A percentile compares a stretch with the other conserved stretches of the same genome.
phyloP scores from a whole-genome alignment of 78 protist genomes.

The Dictyostelium firmibasis region DNA sequence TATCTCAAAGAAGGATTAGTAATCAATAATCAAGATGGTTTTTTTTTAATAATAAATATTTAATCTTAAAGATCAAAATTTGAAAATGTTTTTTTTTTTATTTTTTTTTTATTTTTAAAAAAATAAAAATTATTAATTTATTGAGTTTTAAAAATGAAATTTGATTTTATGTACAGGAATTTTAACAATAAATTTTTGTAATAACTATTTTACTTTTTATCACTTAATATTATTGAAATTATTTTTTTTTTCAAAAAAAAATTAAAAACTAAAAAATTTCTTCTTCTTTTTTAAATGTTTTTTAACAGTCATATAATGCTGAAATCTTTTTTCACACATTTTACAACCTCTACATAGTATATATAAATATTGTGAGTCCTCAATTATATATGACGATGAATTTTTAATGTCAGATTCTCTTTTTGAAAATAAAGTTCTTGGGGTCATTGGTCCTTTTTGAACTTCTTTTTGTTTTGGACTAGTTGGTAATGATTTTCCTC shows the following conservation, averaged over 20 bases:
- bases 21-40: too few species aligned
- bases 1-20: too few species aligned
- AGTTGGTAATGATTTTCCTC: background rate
- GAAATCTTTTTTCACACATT: background rate
- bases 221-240: background rate
- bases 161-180: background rate
- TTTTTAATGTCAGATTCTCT: background rate
- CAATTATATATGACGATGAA: background rate
- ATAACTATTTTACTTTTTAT: background rate
- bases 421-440: background rate
- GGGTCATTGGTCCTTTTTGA: background rate
- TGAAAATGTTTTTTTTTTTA: too few species aligned
- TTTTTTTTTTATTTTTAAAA: too few species aligned
- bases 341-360: constrained; percentile 13
- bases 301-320: background rate
- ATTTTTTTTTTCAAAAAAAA: background rate
- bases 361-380: background rate
- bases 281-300: background rate
- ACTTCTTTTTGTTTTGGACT: background rate
- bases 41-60: too few species aligned
- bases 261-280: background rate
- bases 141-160: too few species aligned
- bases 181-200: background rate
- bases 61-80: too few species aligned
- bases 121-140: too few species aligned